These are phyloP conservation scores for Xylaria scruposa DNA, from an alignment of 495 filamentous ascomycete species.

Conservation along the genomic window DNA sequence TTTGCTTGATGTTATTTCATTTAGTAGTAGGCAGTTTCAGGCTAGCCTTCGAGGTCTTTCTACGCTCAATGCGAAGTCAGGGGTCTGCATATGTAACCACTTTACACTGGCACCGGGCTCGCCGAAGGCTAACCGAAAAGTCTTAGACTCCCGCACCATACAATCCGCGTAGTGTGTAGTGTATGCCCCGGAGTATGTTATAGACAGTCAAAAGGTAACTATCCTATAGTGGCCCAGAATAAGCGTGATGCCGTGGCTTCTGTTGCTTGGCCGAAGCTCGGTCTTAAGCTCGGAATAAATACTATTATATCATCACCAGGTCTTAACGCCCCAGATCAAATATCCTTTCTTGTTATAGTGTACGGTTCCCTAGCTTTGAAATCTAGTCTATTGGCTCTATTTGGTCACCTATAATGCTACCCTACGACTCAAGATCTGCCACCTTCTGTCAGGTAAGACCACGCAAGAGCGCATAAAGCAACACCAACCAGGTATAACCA, in stretches of 20 bases:
- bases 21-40: no score
- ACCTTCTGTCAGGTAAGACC: constrained; percentile 36
- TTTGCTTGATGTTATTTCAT: no score
- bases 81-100: no score
- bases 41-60: no score
- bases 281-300: not conserved
- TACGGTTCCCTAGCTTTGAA: not conserved
- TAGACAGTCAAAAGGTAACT: not conserved
- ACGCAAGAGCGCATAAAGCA: constrained; percentile 37
- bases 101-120: no score
- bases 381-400: not conserved
- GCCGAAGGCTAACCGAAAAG: no score
- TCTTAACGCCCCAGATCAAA: not conserved
- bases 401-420: not conserved
- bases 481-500: constrained; percentile 61
- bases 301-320: no score
- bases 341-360: not conserved
- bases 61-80: no score
- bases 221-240: not conserved
- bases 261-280: not conserved
- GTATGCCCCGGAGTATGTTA: no score
- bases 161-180: no score
- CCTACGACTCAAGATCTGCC: constrained; percentile 13
- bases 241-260: no score
- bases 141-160: no score